Conservation (phyloP, 75 land plant genomes). For the Cunninghamia lanceolata region DNA sequence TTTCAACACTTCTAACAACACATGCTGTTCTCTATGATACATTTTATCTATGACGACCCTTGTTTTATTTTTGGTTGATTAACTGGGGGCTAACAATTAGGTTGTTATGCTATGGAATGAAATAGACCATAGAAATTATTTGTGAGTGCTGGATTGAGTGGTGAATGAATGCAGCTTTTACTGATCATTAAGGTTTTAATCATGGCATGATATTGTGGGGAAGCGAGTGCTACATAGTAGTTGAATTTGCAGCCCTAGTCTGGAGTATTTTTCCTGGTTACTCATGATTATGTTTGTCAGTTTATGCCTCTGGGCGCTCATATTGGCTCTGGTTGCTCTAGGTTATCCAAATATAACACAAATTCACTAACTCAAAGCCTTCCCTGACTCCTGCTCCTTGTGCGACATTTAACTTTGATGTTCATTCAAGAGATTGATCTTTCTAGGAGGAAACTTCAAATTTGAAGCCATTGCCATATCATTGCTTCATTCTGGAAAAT, state of each 20-base stretch:
- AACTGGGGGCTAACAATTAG: neutral
- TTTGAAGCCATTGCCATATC: neutral
- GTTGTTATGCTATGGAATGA: neutral
- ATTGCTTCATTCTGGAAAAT: neutral
- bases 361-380: neutral
- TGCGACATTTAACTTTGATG: neutral
- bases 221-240: neutral
- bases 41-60: neutral
- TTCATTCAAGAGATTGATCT: neutral
- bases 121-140: neutral
- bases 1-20: too few species aligned
- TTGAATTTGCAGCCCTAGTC: neutral
- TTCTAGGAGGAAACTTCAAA: neutral
- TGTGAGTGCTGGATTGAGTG: neutral
- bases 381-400: neutral
- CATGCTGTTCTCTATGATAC: neutral
- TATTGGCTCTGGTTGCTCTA: neutral
- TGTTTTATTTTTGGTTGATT: neutral
- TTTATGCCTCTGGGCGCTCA: neutral
- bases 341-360: neutral
- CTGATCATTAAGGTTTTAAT: neutral
- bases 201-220: neutral
- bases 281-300: neutral
- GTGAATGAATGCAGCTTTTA: neutral
- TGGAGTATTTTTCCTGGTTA: neutral